A percentile compares a stretch with the other conserved stretches of the same genome.
Evolutionary conservation across 2,329 filamentous ascomycete species (phyloP).

Genomic region (Exophiala spinifera): DNA sequence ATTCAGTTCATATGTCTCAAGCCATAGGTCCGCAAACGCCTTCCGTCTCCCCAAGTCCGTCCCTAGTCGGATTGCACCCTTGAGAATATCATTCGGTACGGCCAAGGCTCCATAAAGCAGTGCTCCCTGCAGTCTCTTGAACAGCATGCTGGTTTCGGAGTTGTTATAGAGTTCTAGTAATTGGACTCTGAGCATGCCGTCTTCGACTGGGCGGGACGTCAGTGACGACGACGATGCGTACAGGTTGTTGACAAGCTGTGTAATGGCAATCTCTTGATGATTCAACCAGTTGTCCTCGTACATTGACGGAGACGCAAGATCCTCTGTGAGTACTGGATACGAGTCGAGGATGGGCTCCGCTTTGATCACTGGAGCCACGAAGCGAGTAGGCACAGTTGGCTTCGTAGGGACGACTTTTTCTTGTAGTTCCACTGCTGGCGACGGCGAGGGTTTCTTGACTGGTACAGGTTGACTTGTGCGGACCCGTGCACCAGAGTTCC

Average conservation of each 20-base stretch:
- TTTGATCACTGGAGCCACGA: conserved; percentile 23
- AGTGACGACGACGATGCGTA: conserved; percentile 35
- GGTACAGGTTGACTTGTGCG: neutral
- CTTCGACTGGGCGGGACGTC: conserved; percentile 34
- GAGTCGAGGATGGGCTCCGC: conserved; percentile 30
- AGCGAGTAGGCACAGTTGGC: conserved; percentile 19
- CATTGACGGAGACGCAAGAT: conserved; percentile 55
- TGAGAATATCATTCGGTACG: conserved; percentile 52
- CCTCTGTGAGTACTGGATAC: conserved; percentile 54
- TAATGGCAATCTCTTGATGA: conserved; percentile 60
- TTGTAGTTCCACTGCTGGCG: neutral
- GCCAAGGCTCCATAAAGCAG: conserved; percentile 57
- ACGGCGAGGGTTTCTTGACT: neutral
- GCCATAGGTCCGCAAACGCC: conserved; percentile 57
- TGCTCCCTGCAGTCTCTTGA: conserved; percentile 58
- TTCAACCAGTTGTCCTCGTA: conserved; percentile 63
- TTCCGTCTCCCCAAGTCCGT: conserved; percentile 58
- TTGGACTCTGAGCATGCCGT: conserved; percentile 43
- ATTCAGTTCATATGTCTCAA: conserved; percentile 54
- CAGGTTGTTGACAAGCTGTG: conserved; percentile 58
- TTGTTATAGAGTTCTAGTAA: conserved; percentile 56
- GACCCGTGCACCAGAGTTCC: conserved; percentile 10
- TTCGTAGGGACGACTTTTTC: conserved; percentile 4
- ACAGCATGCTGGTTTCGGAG: conserved; percentile 48
- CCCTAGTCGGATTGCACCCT: conserved; percentile 44